These are phyloP conservation scores for Marchantia polymorpha DNA, from an alignment of 225 moss, liverwort and hornwort species.

Conservation along the genomic window DNA sequence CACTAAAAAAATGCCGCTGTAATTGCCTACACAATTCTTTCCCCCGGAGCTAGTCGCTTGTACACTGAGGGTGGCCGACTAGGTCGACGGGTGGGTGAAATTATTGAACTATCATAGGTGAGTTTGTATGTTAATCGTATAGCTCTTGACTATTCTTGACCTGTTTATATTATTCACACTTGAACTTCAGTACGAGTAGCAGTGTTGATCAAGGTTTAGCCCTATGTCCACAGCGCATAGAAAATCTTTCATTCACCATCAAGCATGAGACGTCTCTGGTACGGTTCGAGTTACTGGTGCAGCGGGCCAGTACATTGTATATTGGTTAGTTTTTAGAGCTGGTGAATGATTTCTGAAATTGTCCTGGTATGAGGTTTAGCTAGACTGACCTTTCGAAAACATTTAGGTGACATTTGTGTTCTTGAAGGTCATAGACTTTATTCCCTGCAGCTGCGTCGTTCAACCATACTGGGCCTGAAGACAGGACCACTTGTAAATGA, in stretches of 20 bases:
- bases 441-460: background rate
- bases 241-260: background rate
- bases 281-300: background rate
- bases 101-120: background rate
- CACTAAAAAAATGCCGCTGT: constrained; percentile 16
- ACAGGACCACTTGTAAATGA: constrained; percentile 11
- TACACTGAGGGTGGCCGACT: constrained; percentile 7
- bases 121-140: constrained; percentile 9
- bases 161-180: constrained; percentile 12
- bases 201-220: constrained; percentile 6
- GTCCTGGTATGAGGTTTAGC: constrained; percentile 12
- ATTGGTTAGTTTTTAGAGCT: constrained; percentile 9
- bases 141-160: constrained; percentile 23
- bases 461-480: constrained; percentile 1
- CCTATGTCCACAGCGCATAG: background rate
- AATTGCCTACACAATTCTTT: constrained; percentile 26
- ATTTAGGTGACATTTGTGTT: background rate
- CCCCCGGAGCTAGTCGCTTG: constrained; percentile 17
- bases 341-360: constrained; percentile 3
- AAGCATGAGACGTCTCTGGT: background rate
- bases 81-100: constrained; percentile 20
- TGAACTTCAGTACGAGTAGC: constrained; percentile 9
- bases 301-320: constrained; percentile 3
- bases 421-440: background rate
- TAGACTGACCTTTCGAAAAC: background rate